Evolutionary conservation across 2,329 filamentous ascomycete genomes (phyloP).

Genomic region (Mycosphaerella sp.): DNA sequence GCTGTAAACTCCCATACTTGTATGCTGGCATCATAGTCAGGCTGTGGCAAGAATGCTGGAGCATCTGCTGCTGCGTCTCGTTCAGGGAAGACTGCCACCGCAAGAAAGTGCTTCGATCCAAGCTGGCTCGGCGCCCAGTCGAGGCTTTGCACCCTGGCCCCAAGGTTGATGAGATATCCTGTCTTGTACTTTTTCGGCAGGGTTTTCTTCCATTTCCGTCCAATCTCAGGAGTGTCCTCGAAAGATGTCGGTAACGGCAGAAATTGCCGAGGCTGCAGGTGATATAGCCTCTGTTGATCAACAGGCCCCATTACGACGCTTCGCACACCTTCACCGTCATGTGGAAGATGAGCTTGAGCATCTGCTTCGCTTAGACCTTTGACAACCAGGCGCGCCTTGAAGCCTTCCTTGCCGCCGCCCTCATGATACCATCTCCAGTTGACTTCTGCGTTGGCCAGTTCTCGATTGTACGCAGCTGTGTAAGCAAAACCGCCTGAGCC

Average conservation of each 20-base stretch:
- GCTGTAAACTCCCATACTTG: slow-evolving; percentile 55
- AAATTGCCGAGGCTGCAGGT: slow-evolving; percentile 38
- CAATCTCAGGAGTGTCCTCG: slow-evolving; percentile 26
- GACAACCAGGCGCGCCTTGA: slow-evolving; percentile 40
- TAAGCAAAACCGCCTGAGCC: slow-evolving; percentile 37
- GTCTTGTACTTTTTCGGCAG: slow-evolving; percentile 17
- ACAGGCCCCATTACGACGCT: slow-evolving; percentile 49
- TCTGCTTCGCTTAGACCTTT: slow-evolving; percentile 35
- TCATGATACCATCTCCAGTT: slow-evolving; percentile 52
- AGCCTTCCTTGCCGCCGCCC: slow-evolving; percentile 37
- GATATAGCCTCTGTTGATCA: slow-evolving; percentile 40
- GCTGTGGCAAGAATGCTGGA: slow-evolving; percentile 48
- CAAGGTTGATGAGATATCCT: slow-evolving; percentile 54
- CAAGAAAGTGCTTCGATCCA: slow-evolving; percentile 51
- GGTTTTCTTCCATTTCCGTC: slow-evolving; percentile 11
- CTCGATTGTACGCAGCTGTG: slow-evolving; percentile 42
- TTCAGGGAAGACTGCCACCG: slow-evolving; percentile 36
- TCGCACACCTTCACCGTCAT: slow-evolving; percentile 28
- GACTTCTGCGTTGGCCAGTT: slow-evolving; percentile 40
- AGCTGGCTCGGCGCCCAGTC: slow-evolving; percentile 42
- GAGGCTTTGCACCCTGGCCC: slow-evolving; percentile 47
- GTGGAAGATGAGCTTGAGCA: slow-evolving; percentile 41
- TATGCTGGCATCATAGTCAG: slow-evolving; percentile 46
- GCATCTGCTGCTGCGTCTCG: slow-evolving; percentile 31
- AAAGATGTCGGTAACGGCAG: slow-evolving; percentile 46